A percentile compares a stretch with the other conserved stretches of the same genome.
Evolutionary conservation across 116 monocot species (phyloP).

Genomic region (Cymodocea nodosa): DNA sequence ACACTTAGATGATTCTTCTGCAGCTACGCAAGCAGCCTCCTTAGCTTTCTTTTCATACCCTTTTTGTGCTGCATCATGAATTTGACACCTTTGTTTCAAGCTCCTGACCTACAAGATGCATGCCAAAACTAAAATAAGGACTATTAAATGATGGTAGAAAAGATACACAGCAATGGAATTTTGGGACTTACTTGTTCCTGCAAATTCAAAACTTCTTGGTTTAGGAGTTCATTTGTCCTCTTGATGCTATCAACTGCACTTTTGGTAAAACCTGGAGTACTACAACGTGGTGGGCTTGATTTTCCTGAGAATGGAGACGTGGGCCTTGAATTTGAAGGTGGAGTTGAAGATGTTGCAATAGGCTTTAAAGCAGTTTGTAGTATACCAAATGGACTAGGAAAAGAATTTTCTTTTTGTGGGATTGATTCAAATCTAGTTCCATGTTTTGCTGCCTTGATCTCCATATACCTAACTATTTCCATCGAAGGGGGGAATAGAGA

Average conservation of each 20-base stretch:
- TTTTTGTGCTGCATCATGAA: constrained; percentile 22
- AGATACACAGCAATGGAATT: constrained; percentile 14
- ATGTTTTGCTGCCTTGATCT: constrained; percentile 25
- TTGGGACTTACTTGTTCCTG: constrained; percentile 26
- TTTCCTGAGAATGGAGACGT: constrained; percentile 36
- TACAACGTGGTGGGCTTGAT: constrained; percentile 21
- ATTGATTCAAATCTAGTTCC: constrained; percentile 23
- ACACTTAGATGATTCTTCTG: constrained; percentile 32
- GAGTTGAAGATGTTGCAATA: constrained; percentile 22
- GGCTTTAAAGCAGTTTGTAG: constrained; percentile 32
- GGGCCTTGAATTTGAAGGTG: constrained; percentile 19
- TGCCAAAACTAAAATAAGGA: not conserved
- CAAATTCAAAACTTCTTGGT: constrained; percentile 34
- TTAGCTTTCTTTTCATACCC: constrained; percentile 32
- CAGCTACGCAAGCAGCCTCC: constrained; percentile 23
- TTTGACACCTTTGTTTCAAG: constrained; percentile 34
- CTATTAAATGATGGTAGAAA: not conserved
- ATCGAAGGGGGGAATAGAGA: constrained; percentile 18
- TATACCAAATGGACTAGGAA: constrained; percentile 12
- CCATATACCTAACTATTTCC: constrained; percentile 27
- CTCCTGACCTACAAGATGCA: constrained; percentile 26
- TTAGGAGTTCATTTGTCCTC: constrained; percentile 30
- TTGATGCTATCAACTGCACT: constrained; percentile 26
- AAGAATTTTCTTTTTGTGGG: constrained; percentile 32
- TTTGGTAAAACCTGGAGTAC: constrained; percentile 18